These are phyloP conservation scores for Bacidia rubella DNA, from an alignment of 495 filamentous ascomycete species.

Conservation along the genomic window DNA sequence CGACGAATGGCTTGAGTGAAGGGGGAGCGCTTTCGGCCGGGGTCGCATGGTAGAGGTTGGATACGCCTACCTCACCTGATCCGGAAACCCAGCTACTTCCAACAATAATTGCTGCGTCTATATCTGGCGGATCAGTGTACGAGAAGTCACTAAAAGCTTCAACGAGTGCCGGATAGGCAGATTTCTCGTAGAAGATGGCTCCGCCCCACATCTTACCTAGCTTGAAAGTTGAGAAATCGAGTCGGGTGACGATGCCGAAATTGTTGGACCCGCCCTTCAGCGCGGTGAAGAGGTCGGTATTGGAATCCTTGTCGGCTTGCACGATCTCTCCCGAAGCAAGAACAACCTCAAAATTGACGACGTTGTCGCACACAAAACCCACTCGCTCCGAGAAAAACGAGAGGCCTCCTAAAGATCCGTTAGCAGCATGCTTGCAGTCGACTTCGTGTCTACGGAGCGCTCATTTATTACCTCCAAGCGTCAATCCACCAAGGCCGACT, in stretches of 20 bases:
- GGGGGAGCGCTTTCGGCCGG: slow-evolving; percentile 16
- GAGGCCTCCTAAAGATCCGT: slow-evolving; percentile 15
- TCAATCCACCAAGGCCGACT: slow-evolving; percentile 31
- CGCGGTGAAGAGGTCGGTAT: slow-evolving; percentile 29
- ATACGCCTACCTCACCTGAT: background rate
- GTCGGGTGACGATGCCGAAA: slow-evolving; percentile 35
- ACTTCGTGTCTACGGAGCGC: background rate
- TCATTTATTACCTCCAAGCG: slow-evolving; percentile 26
- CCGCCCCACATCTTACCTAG: slow-evolving; percentile 36
- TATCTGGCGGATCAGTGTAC: background rate
- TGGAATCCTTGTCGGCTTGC: slow-evolving; percentile 19
- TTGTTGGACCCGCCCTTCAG: slow-evolving; percentile 31
- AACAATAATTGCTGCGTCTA: background rate
- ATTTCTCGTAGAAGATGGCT: slow-evolving; percentile 22
- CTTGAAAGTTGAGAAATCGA: slow-evolving; percentile 32
- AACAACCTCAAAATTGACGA: slow-evolving; percentile 32
- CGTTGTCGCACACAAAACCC: slow-evolving; percentile 32
- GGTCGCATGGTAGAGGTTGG: slow-evolving; percentile 17
- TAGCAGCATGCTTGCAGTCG: background rate
- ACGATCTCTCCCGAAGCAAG: slow-evolving; percentile 23
- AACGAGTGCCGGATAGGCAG: slow-evolving; percentile 11
- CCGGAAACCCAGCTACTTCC: background rate
- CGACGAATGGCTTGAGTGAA: slow-evolving; percentile 20
- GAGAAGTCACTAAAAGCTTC: slow-evolving; percentile 1
- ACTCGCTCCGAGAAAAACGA: slow-evolving; percentile 27